A percentile compares a stretch with the other conserved stretches of the same genome.
These are phyloP conservation scores for Hermanozyma aechmeae DNA, from an alignment of 805 yeast species.

Conservation along the genomic window DNA sequence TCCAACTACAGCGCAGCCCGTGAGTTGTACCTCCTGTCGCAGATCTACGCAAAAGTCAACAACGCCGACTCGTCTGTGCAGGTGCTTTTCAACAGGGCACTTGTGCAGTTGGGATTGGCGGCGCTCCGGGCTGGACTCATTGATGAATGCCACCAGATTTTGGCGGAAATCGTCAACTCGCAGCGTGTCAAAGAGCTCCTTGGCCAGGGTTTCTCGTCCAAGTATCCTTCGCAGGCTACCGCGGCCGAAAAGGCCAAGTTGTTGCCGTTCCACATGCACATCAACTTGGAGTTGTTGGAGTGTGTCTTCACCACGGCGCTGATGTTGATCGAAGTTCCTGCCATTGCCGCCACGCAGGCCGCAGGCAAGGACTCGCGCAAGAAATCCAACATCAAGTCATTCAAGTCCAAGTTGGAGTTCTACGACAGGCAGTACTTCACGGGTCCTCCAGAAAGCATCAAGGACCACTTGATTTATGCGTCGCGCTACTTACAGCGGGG, in stretches of 20 bases:
- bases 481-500: slow-evolving; percentile 83
- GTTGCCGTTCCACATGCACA: slow-evolving; percentile 97
- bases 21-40: slow-evolving; percentile 80
- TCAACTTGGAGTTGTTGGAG: slow-evolving; percentile 89
- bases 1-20: slow-evolving; percentile 78
- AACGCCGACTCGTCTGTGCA: slow-evolving; percentile 80
- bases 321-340: slow-evolving; percentile 84
- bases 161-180: slow-evolving; percentile 82
- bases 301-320: slow-evolving; percentile 88
- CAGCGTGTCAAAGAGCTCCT: slow-evolving; percentile 83
- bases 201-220: slow-evolving; percentile 78
- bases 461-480: slow-evolving; percentile 89
- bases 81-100: slow-evolving; percentile 88
- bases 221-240: slow-evolving; percentile 49
- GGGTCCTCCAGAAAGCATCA: slow-evolving; percentile 96
- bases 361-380: slow-evolving; percentile 50
- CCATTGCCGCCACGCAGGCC: slow-evolving; percentile 57
- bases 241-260: slow-evolving; percentile 68
- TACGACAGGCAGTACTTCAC: slow-evolving; percentile 91
- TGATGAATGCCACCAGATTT: slow-evolving; percentile 75
- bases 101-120: slow-evolving; percentile 90
- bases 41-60: slow-evolving; percentile 74
- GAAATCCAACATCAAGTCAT: slow-evolving; percentile 61
- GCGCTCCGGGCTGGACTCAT: slow-evolving; percentile 89
- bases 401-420: slow-evolving; percentile 84